Evolutionary conservation across 805 yeast species (phyloP), one percentile per base, ranked within the genome.

Genomic region (Lipomyces spencermartinsiae): DNA sequence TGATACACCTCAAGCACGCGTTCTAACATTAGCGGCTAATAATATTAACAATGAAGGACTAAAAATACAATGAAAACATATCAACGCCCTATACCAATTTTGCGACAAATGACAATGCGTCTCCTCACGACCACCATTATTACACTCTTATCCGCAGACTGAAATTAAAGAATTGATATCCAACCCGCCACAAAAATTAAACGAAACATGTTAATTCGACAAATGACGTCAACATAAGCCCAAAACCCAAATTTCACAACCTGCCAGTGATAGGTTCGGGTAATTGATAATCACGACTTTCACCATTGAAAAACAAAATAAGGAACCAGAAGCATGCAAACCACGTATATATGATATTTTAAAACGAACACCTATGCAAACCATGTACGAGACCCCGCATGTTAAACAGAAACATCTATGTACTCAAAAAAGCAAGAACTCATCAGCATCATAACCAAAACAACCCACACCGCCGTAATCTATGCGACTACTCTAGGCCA

Each of bases 281-380:
- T 16, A 43, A 43, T 16, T 16, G 5, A 43, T 16, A 43, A 19
- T 43, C 19, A 43, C 6, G 22, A n/a, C 49, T 12, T 12, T 9
- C 16, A 12, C 25, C 49, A 43, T 43, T 43, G n/a, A 37, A 37
- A 43, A 43, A n/a, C 4, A 43, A 43, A 43, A 14, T 43, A 43
- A 43, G 10, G 10, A 43, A 4, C 49, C 7, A 19, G 22, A 43
- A 43, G n/a, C 49, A 43, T 43, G 7, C 49, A n/a, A 16, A 43
- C 22, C 8, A 43, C 16, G 22, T 37, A 37, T 37, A 37, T 37
- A 43, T 43, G 22, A 16, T 43, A n/a, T 43, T 43, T 8, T 6
- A 43, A 43, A 43, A 43, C 10, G 16, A 55, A 19, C 34, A 55
- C 58, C 58, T 34, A 55, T 55, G 34, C 37, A 55, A 55, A 55